Base-by-base conservation (phyloP, 1,284 basidiomycete species). In the Ganoderma sinense region DNA sequence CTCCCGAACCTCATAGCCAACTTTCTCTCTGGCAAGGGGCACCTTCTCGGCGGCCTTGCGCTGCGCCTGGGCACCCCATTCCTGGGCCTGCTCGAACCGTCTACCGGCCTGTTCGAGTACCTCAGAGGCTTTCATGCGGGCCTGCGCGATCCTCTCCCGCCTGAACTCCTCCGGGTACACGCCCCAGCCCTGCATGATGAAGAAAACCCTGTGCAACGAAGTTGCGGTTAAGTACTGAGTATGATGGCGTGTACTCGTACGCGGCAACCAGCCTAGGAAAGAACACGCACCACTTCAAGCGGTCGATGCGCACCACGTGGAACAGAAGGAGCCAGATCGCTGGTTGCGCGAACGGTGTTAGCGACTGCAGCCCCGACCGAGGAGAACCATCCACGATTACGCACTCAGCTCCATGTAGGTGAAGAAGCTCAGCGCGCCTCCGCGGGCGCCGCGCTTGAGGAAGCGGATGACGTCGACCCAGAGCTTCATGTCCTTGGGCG, bases 391-490 rank as follows among this genome's bases (percentile, higher is more conserved):
- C 23, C 11, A 26, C 8, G 11, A 39, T 23, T n/a, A 62, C 63
- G 51, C 26, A 86, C 85, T 84, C 40, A 90, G 83, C 73, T 90
- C 89, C 80, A 85, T 85, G 77, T 91, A 91, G 4, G 89, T 90
- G 82, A 91, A 90, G 81, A 90, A 90, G 26, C 86, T 85, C 8
- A 91, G 81, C 8, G 85, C 85, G 29, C 88, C 87, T 10, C 87
- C 88, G 0, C 82, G 82, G 1, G 88, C 87, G 45, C 84, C 84
- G 14, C 83, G 81, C 78, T 91, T 91, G 76, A 90, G 75, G 78
- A 85, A 89, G n/a, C 86, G 82, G 51, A 90, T 80, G 48, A 84
- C 80, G 76, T 91, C 88, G 48, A 91, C 89, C 89, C 89, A 91
- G 11, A 89, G 82, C 73, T 89, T 88, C 88, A 89, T 90, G 72